A percentile compares a stretch with the other conserved stretches of the same genome.
phyloP scores from a whole-genome alignment of 1,284 basidiomycete species.

The Mycena sp. region DNA sequence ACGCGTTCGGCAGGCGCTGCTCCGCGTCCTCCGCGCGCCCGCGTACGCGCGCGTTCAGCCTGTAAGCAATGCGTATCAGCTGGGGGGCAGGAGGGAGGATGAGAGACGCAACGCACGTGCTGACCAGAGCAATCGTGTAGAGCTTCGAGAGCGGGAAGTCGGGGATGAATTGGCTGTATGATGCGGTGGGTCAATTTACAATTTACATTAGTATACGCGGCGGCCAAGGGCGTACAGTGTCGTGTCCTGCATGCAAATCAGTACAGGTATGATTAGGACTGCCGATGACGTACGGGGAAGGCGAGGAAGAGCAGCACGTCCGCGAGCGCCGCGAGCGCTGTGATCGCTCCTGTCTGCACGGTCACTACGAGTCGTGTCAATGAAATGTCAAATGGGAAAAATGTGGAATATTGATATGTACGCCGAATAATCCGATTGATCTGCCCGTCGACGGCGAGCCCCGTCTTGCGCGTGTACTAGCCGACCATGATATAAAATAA shows the following conservation, averaged over 20 bases:
- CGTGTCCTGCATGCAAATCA: too few relatives aligned
- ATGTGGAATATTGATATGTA: not conserved
- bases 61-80: not conserved
- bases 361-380: not conserved
- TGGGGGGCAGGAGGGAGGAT: not conserved
- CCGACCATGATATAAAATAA: not conserved
- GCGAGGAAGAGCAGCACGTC: not conserved
- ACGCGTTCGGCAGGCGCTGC: too few relatives aligned
- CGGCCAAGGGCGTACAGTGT: slow-evolving; percentile 1
- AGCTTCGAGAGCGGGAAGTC: slow-evolving; percentile 25
- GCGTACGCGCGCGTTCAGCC: slow-evolving; percentile 18
- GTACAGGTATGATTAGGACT: too few relatives aligned
- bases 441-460: not conserved
- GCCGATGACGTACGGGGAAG: not conserved
- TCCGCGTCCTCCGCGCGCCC: too few relatives aligned
- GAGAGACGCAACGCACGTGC: slow-evolving; percentile 6
- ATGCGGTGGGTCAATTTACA: too few relatives aligned
- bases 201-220: not conserved
- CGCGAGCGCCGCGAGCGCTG: not conserved
- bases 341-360: not conserved
- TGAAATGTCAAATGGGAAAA: not conserved
- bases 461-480: not conserved
- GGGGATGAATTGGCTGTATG: slow-evolving; percentile 21
- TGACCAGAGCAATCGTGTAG: slow-evolving; percentile 23
- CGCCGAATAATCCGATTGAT: slow-evolving; percentile 6